phyloP scores from a whole-genome alignment of 2,329 filamentous ascomycete genomes.

The Pyrenochaeta sp. region DNA sequence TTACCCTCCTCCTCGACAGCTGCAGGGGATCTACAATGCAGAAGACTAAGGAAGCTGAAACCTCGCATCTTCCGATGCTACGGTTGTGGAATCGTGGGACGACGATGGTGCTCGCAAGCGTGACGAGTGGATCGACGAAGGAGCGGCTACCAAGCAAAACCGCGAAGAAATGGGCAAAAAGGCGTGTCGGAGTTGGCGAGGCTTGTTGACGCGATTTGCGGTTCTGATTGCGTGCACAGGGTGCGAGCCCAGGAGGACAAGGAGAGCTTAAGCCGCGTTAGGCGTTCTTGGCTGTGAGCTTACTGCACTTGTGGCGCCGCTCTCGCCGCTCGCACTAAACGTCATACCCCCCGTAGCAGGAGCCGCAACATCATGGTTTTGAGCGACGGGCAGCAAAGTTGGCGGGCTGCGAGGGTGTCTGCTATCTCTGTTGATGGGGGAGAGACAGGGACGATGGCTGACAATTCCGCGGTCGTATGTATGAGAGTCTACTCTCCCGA shows the following conservation, averaged over 20 bases:
- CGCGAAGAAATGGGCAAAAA: constrained; percentile 6
- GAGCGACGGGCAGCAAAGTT: background rate
- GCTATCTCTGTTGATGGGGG: too few species aligned
- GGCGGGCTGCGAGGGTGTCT: too few species aligned
- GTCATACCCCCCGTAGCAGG: constrained; percentile 11
- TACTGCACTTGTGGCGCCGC: too few species aligned
- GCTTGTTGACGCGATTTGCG: constrained; percentile 21
- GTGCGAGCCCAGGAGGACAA: constrained; percentile 1
- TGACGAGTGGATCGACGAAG: background rate
- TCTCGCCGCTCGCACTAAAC: constrained; percentile 4
- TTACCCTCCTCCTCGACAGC: too few species aligned
- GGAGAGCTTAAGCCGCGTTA: constrained; percentile 4
- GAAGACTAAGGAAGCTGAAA: too few species aligned
- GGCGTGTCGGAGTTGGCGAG: constrained; percentile 19
- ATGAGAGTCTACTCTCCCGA: too few species aligned
- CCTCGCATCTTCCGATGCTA: too few species aligned
- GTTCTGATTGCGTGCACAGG: constrained; percentile 10
- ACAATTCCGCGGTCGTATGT: too few species aligned
- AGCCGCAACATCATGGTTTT: background rate
- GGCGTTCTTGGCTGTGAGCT: constrained; percentile 14
- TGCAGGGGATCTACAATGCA: too few species aligned
- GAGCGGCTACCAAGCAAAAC: constrained; percentile 9
- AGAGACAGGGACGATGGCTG: too few species aligned
- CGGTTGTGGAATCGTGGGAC: too few species aligned
- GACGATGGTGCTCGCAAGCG: too few species aligned